Evolutionary conservation across 2,329 filamentous ascomycete species (phyloP).

Genomic region (Penicillium sp.): DNA sequence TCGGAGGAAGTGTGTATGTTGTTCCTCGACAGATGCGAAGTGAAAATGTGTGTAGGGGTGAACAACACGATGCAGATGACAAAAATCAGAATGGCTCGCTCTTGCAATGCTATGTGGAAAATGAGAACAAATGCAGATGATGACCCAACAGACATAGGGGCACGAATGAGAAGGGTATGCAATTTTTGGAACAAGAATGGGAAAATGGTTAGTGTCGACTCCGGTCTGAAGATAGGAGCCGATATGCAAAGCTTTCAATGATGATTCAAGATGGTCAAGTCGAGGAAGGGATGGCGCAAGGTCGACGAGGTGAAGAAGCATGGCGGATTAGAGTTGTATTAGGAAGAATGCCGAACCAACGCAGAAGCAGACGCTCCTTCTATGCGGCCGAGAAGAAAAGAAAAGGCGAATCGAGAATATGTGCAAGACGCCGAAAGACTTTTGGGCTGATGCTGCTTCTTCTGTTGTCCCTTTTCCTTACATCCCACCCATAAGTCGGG

Average conservation of each 20-base stretch:
- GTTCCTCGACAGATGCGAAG: constrained; percentile 19
- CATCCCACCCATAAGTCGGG: constrained; percentile 27
- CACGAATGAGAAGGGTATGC: constrained; percentile 35
- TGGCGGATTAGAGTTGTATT: constrained; percentile 16
- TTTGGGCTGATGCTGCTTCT: constrained; percentile 13
- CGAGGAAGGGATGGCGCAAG: constrained; percentile 18
- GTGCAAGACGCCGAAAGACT: constrained; percentile 20
- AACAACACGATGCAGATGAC: constrained; percentile 16
- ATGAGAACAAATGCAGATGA: constrained; percentile 35
- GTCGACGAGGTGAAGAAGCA: constrained; percentile 10
- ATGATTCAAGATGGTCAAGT: constrained; percentile 3
- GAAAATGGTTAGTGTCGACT: constrained; percentile 24
- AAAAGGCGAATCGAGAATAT: constrained; percentile 17
- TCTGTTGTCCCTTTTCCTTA: constrained; percentile 12
- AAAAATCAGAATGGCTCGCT: constrained; percentile 38
- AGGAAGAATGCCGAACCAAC: constrained; percentile 11
- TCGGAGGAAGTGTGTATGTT: constrained; percentile 3
- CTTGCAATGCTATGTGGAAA: constrained; percentile 45
- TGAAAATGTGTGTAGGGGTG: constrained; percentile 5
- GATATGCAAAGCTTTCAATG: constrained; percentile 20
- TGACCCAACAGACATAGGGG: constrained; percentile 26
- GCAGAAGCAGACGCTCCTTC: constrained; percentile 15
- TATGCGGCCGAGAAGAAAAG: constrained; percentile 8
- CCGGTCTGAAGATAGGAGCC: constrained; percentile 16
- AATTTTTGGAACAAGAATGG: constrained; percentile 29